Base-by-base conservation (phyloP, 805 yeast species). In the Cyberlindnera americana region DNA sequence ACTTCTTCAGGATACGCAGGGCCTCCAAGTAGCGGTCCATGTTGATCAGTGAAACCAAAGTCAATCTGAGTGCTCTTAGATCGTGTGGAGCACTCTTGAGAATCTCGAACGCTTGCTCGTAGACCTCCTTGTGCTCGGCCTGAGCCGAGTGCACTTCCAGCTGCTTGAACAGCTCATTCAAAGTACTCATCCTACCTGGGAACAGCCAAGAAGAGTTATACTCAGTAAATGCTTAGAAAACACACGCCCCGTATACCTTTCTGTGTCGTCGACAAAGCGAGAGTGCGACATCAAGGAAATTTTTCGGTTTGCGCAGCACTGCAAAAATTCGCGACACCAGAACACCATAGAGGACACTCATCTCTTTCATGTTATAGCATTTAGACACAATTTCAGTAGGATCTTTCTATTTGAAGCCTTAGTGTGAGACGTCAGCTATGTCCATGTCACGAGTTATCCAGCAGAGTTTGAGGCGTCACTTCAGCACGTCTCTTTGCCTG, bases 1-100 rank as follows among this genome's bases (percentile, higher is more conserved):
- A 64, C 10, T 52, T 48, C 15, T 63, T 52, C 33, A 81, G 54
- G 28, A 77, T 50, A 32, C 68, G 64, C 13, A 61, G 50, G 0
- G 84, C 88, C 40, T 65, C 61, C 37, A 64, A 60, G 55, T 83
- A 83, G 45, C 73, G 73, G 55, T 83, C 90, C 53, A 77, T 64
- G 52, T 80, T 77, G 59, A 83, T 81, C 52, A 79, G 61, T 3
- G 89, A 72, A 5, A 80, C 78, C 24, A 82, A 56, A 48, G 78
- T 77, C 35, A 67, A 62, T 44, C 62, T 70, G 28, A 74, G 50
- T 1, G 70, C 69, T 11, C 56, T 47, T 10, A 41, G 21, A 24
- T 56, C 57, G 15, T 56, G 55, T 3, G 61, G 59, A 2, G 54
- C 47, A 26, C 39, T 40, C 43, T 55, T 56, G 30, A 56, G 39